Conservation (phyloP, 1,284 basidiomycete species). For the Trichosporon ovoides region DNA sequence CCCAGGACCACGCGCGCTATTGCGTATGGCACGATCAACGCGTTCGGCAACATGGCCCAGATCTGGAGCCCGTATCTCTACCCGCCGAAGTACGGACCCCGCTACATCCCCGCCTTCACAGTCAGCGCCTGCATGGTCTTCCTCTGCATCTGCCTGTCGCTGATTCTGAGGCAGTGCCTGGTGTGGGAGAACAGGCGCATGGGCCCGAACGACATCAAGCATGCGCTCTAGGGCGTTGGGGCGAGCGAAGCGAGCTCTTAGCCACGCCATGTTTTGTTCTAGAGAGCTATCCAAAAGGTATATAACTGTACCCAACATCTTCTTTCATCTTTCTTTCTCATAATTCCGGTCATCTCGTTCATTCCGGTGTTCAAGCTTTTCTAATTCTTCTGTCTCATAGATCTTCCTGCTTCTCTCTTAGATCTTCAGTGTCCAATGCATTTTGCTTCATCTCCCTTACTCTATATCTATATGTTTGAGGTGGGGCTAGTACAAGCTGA, state of each 20-base stretch:
- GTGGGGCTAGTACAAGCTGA: neutral
- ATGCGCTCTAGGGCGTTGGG: neutral
- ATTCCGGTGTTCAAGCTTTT: no score
- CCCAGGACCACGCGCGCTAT: slow-evolving; percentile 36
- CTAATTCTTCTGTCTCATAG: no score
- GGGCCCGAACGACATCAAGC: slow-evolving; percentile 2
- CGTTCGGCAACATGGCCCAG: slow-evolving; percentile 33
- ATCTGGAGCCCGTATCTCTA: slow-evolving; percentile 39
- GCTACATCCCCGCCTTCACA: slow-evolving; percentile 30
- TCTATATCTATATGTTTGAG: neutral
- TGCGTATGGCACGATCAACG: slow-evolving; percentile 39
- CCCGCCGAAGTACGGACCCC: slow-evolving; percentile 25
- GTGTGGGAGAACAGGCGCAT: slow-evolving; percentile 5
- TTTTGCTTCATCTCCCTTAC: no score
- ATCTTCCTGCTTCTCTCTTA: no score
- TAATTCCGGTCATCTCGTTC: no score
- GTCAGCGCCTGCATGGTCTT: slow-evolving; percentile 30
- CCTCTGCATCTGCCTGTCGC: slow-evolving; percentile 26
- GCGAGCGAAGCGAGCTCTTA: neutral
- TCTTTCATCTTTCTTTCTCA: no score
- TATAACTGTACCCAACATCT: no score
- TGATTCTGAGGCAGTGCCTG: slow-evolving; percentile 31
- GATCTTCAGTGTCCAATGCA: neutral
- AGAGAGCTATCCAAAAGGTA: no score
- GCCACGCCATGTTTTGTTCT: neutral